Percentiles rank a stretch among this genome's conserved stretches.
Conservation (phyloP, 129 eudicot species). For the Tanacetum coccineum region DNA sequence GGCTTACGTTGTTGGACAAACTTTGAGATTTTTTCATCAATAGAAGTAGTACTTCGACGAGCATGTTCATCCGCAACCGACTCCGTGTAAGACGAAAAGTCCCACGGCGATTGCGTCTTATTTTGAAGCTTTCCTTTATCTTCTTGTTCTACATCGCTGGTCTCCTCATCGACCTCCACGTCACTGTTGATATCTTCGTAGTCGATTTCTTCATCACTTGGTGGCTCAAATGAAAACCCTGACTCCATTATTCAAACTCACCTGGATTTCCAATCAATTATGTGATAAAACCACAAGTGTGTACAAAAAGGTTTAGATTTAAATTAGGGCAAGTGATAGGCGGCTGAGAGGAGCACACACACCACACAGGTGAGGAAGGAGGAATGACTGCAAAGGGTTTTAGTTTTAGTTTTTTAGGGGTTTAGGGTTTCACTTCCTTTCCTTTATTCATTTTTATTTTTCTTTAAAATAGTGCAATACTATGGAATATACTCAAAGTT, state of each 20-base stretch:
- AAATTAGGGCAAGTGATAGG: too few relatives aligned
- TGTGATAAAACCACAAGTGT: too few relatives aligned
- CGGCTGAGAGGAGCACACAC: too few relatives aligned
- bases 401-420: too few relatives aligned
- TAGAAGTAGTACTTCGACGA: constrained; percentile 82
- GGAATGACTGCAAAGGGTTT: too few relatives aligned
- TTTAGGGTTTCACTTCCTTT: too few relatives aligned
- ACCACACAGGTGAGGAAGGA: too few relatives aligned
- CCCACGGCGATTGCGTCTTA: constrained; percentile 87
- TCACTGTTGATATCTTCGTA: constrained; percentile 26
- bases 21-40: constrained; percentile 68
- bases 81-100: constrained; percentile 72
- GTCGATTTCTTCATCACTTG: constrained; percentile 85
- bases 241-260: constrained; percentile 26
- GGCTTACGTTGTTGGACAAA: constrained; percentile 33
- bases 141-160: constrained; percentile 28
- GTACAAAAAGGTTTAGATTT: too few relatives aligned
- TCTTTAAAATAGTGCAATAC: too few relatives aligned
- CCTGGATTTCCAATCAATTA: too few relatives aligned
- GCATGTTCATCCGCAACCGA: constrained; percentile 85
- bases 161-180: constrained; percentile 27
- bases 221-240: constrained; percentile 61
- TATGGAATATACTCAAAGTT: too few relatives aligned
- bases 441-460: too few relatives aligned
- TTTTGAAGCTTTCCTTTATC: constrained; percentile 29